These are phyloP conservation scores for Aegilops tauschii DNA, from an alignment of 176 grass and related monocot species.

Conservation along the genomic window DNA sequence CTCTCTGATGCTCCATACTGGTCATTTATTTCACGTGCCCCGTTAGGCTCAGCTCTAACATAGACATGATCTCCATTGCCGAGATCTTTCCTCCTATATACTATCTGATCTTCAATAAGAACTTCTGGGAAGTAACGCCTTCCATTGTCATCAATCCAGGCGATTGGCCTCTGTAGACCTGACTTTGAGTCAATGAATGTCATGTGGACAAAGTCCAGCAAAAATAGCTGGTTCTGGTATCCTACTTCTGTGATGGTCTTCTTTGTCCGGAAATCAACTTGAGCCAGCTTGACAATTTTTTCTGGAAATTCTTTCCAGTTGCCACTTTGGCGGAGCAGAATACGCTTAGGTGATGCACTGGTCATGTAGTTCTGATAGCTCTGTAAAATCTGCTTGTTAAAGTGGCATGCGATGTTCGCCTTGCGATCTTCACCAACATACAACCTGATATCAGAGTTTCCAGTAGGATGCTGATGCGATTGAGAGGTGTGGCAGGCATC, in stretches of 20 bases:
- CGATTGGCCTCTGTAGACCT: conserved; percentile 65
- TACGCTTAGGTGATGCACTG: conserved; percentile 58
- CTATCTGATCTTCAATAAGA: conserved; percentile 32
- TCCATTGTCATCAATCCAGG: conserved; percentile 80
- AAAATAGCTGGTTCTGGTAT: conserved; percentile 44
- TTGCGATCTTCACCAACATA: conserved; percentile 36
- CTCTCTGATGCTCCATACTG: conserved; percentile 44
- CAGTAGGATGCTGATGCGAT: conserved; percentile 22
- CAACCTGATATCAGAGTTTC: conserved; percentile 36
- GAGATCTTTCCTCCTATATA: conserved; percentile 41
- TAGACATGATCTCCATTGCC: conserved; percentile 30
- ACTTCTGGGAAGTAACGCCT: conserved; percentile 75
- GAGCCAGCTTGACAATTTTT: conserved; percentile 59
- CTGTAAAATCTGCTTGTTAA: conserved; percentile 52
- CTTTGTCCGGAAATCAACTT: conserved; percentile 61
- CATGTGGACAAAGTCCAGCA: conserved; percentile 93
- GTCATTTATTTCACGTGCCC: conserved; percentile 28
- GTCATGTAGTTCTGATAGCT: conserved; percentile 73
- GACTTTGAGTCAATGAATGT: conserved; percentile 53
- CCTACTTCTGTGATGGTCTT: conserved; percentile 71
- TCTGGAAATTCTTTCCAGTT: conserved; percentile 77
- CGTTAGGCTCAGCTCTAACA: conserved; percentile 40
- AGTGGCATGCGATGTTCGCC: conserved; percentile 35
- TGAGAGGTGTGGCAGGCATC: conserved; percentile 21
- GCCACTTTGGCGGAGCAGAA: conserved; percentile 64